Base-by-base conservation (phyloP, 257 asterid species). In the Salvia rosmarinus region DNA sequence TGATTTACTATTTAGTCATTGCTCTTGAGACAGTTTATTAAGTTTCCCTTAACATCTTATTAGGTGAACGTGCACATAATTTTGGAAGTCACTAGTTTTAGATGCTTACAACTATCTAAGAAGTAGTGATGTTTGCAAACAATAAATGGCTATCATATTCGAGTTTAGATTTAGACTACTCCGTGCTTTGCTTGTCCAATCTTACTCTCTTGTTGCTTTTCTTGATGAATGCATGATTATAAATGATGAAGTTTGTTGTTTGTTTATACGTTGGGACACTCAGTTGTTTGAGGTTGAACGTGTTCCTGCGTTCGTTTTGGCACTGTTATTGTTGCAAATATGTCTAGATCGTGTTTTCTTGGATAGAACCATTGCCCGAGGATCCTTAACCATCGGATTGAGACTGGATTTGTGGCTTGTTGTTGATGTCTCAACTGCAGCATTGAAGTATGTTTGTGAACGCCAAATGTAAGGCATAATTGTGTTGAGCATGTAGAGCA, bases 361-460 rank as follows among this genome's bases (percentile, higher is more conserved):
- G 58, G 10, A 19, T 49, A 17, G 56, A 17, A 19, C 6, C 12
- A 11, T 14, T 6, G 50, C 13, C 25, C 17, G 23, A 16, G 7
- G 4, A 4, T 49, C 23, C 23, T 49, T n/a, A 6, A 7, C 55
- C 55, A 8, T 49, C 6, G 57, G 57, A 19, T 19, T 8, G 57
- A 7, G 58, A 17, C 16, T 17, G 28, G 13, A 14, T 4, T 16
- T 20, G 0, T 46, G 20, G 14, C 1, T n/a, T 47, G 2, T 4
- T 55, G 60, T 1, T 23, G 40, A 14, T 28, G 34, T 14, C 23
- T 30, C 43, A 30, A 14, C 64, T 23, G 20, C 37, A 40, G 51
- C 68, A 77, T 14, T 49, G 55, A 37, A 21, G 12, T 19, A 8
- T n/a, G n/a, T 66, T 34, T 47, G 44, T 46, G 28, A 14, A 37